Evolutionary conservation across 1,284 basidiomycete species (phyloP).

Genomic region (Puccinia triticina): DNA sequence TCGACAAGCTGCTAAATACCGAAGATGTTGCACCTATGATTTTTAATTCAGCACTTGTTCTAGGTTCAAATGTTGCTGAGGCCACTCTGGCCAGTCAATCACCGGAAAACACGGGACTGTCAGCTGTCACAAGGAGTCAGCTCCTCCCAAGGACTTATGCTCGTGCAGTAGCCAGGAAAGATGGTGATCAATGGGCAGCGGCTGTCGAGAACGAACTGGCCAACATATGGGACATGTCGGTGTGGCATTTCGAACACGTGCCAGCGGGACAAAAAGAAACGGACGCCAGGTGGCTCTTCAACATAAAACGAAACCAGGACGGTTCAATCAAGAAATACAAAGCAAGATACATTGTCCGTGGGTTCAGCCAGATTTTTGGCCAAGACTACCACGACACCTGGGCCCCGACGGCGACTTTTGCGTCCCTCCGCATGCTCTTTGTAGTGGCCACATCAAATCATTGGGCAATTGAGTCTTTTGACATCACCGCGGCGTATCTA

Average conservation of each 20-base stretch:
- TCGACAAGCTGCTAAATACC: conserved; percentile 4
- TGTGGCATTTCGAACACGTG: conserved; percentile 27
- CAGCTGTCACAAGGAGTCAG: background rate
- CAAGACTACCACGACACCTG: conserved; percentile 29
- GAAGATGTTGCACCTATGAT: background rate
- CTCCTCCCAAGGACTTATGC: background rate
- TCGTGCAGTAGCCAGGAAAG: background rate
- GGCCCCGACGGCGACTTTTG: conserved; percentile 28
- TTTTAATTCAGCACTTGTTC: background rate
- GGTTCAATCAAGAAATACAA: conserved; percentile 25
- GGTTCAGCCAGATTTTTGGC: conserved; percentile 8
- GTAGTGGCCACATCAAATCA: background rate
- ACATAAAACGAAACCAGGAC: conserved; percentile 21
- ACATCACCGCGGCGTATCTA: conserved; percentile 30
- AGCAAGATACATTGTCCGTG: conserved; percentile 4
- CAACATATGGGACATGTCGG: background rate
- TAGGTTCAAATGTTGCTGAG: background rate
- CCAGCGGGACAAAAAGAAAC: background rate
- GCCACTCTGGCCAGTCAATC: background rate
- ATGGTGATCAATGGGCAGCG: background rate
- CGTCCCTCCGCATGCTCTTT: conserved; percentile 13
- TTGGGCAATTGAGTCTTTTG: conserved; percentile 17
- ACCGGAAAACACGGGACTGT: background rate
- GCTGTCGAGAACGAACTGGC: background rate
- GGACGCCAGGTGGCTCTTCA: background rate